phyloP scores from a whole-genome alignment of 2,329 filamentous ascomycete genomes.

The Aspergillus sojae region DNA sequence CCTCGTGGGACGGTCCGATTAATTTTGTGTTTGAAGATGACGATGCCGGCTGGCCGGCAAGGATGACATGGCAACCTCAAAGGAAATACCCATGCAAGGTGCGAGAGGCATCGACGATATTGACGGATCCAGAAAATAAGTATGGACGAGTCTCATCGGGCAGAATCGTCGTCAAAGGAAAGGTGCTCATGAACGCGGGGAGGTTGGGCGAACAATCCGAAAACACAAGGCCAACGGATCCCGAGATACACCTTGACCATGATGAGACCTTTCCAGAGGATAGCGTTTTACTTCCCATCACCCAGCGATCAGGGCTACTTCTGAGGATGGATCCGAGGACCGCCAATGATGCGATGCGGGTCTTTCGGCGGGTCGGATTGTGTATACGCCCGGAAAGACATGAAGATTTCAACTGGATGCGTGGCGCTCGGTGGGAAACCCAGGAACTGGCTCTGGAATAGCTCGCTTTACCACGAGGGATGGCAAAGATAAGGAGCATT shows the following conservation, averaged over 20 bases:
- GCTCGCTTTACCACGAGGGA: too few relatives aligned
- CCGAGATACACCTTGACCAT: neutral
- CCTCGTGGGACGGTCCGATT: neutral
- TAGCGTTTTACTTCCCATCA: neutral
- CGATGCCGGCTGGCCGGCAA: neutral
- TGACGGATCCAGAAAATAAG: neutral
- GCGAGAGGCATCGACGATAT: neutral
- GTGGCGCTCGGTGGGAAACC: neutral
- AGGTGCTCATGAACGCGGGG: neutral
- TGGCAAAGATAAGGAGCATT: neutral
- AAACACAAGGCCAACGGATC: neutral
- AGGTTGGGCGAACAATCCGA: neutral
- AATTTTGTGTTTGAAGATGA: neutral
- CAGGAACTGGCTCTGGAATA: neutral
- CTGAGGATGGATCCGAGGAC: neutral
- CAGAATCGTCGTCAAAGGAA: neutral
- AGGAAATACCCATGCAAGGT: neutral
- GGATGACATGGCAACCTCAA: neutral
- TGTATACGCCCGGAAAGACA: neutral
- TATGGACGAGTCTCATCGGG: neutral
- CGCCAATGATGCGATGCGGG: neutral
- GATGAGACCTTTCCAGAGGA: neutral
- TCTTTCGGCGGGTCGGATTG: neutral
- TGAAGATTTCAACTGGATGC: neutral
- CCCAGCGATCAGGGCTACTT: neutral